These are phyloP conservation scores for Ceratobasidium theobromae DNA, from an alignment of 1,284 basidiomycete species.

Conservation along the genomic window DNA sequence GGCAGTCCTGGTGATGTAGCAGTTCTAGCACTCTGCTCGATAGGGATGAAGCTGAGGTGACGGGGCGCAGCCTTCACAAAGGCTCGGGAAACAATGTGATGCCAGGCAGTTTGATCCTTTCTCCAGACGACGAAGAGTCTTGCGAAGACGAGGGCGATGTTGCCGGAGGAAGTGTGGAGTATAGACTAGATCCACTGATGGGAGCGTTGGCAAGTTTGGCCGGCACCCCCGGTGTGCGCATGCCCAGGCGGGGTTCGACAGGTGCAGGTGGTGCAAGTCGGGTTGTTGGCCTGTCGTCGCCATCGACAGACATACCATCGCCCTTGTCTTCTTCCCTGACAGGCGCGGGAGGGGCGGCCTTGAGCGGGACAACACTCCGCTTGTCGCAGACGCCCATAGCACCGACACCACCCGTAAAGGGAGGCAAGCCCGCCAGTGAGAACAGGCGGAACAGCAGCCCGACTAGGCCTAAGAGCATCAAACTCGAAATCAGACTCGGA, in stretches of 20 bases:
- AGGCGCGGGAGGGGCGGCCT: constrained; percentile 28
- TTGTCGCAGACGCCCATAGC: constrained; percentile 14
- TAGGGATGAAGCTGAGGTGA: not conserved
- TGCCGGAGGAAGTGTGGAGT: not conserved
- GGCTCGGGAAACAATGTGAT: constrained; percentile 17
- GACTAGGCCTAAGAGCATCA: constrained; percentile 8
- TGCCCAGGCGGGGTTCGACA: constrained; percentile 17
- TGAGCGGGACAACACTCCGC: constrained; percentile 30
- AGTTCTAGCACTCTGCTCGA: no score
- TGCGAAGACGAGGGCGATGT: not conserved
- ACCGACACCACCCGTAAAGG: no score
- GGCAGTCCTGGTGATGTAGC: no score
- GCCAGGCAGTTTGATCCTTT: constrained; percentile 17
- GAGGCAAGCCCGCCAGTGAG: not conserved
- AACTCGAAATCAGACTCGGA: not conserved
- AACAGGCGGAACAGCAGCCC: constrained; percentile 5
- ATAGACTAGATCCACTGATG: constrained; percentile 1
- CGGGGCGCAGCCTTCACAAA: constrained; percentile 20
- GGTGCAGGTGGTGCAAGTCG: not conserved
- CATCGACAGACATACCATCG: not conserved
- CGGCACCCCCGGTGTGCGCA: constrained; percentile 24
- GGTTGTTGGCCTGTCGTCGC: not conserved
- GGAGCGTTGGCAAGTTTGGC: not conserved
- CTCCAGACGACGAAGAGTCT: not conserved
- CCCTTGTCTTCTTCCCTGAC: constrained; percentile 30